A percentile compares a stretch with the other conserved stretches of the same genome.
Evolutionary conservation across 805 yeast species (phyloP).

Genomic region (Cyberlindnera mycetangii): DNA sequence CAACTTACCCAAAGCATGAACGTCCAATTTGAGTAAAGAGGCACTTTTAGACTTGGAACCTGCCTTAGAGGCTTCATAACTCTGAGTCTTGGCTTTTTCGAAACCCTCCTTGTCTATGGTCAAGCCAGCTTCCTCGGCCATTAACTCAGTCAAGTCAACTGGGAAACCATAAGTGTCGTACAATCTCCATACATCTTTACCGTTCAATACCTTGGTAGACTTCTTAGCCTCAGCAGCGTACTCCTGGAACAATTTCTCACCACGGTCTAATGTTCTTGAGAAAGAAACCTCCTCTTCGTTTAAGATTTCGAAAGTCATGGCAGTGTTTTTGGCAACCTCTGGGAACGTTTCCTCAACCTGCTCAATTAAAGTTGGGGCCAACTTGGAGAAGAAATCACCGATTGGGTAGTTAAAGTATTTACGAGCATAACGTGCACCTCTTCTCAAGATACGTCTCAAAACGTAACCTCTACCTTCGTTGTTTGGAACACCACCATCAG

Average conservation of each 20-base stretch:
- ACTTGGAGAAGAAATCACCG: conserved; percentile 87
- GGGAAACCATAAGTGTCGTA: conserved; percentile 99
- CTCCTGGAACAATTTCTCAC: conserved; percentile 93
- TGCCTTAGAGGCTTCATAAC: conserved; percentile 94
- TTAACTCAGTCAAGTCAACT: conserved; percentile 92
- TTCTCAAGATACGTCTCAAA: conserved; percentile 91
- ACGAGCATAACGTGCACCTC: conserved; percentile 97
- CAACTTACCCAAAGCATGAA: conserved; percentile 79
- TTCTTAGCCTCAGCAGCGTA: conserved; percentile 82
- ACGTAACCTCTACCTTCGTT: conserved; percentile 99
- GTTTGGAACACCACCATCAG: conserved; percentile 99
- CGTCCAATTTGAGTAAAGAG: conserved; percentile 76
- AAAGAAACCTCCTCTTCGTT: conserved; percentile 96
- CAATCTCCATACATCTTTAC: conserved; percentile 96
- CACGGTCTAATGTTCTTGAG: conserved; percentile 94
- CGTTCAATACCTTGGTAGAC: conserved; percentile 73
- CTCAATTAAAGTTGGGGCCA: conserved; percentile 89
- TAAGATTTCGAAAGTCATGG: conserved; percentile 81
- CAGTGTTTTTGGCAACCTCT: conserved; percentile 70
- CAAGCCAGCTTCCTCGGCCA: conserved; percentile 98
- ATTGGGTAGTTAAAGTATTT: conserved; percentile 95
- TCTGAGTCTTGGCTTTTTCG: conserved; percentile 83
- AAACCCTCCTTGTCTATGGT: conserved; percentile 90
- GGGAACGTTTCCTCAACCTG: conserved; percentile 91
- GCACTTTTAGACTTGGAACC: conserved; percentile 62